phyloP scores from a whole-genome alignment of 2,329 filamentous ascomycete genomes.

The Calonectria pteridis region DNA sequence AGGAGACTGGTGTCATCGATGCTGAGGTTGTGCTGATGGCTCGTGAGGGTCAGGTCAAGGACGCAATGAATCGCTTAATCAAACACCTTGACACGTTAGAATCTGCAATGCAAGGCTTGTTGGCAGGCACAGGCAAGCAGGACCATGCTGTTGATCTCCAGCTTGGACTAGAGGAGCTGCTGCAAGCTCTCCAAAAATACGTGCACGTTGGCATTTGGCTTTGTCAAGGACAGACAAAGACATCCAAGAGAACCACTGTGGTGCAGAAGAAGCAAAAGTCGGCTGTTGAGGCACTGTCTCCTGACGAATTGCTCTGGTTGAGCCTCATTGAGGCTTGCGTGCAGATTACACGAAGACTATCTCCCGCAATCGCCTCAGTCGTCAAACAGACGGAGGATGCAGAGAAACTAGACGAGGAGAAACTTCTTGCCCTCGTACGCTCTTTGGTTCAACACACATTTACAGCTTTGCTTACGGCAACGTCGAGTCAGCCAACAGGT shows the following conservation, averaged over 20 bases:
- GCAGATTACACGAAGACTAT: slow-evolving; percentile 73
- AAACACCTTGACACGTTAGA: slow-evolving; percentile 84
- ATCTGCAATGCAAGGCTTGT: slow-evolving; percentile 79
- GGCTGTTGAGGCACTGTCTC: slow-evolving; percentile 58
- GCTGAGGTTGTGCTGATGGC: slow-evolving; percentile 93
- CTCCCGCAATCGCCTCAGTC: slow-evolving; percentile 62
- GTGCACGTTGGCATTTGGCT: slow-evolving; percentile 95
- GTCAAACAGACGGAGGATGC: slow-evolving; percentile 42
- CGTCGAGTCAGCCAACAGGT: slow-evolving; percentile 63
- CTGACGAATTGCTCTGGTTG: slow-evolving; percentile 71
- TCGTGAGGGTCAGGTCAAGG: slow-evolving; percentile 83
- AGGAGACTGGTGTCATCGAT: slow-evolving; percentile 90
- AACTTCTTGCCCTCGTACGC: slow-evolving; percentile 76
- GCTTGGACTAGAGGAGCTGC: slow-evolving; percentile 78
- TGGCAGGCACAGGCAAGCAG: slow-evolving; percentile 71
- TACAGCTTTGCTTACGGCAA: slow-evolving; percentile 84
- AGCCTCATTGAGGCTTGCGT: slow-evolving; percentile 71
- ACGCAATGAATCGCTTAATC: slow-evolving; percentile 88
- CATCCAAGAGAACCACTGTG: slow-evolving; percentile 58
- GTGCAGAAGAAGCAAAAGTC: slow-evolving; percentile 64
- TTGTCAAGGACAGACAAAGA: slow-evolving; percentile 86
- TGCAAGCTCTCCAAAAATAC: slow-evolving; percentile 88
- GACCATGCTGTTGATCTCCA: slow-evolving; percentile 65
- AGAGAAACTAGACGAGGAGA: slow-evolving; percentile 64
- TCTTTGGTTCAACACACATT: slow-evolving; percentile 91